Base-by-base conservation (phyloP, 2,329 filamentous ascomycete species). In the Fusarium sp. region DNA sequence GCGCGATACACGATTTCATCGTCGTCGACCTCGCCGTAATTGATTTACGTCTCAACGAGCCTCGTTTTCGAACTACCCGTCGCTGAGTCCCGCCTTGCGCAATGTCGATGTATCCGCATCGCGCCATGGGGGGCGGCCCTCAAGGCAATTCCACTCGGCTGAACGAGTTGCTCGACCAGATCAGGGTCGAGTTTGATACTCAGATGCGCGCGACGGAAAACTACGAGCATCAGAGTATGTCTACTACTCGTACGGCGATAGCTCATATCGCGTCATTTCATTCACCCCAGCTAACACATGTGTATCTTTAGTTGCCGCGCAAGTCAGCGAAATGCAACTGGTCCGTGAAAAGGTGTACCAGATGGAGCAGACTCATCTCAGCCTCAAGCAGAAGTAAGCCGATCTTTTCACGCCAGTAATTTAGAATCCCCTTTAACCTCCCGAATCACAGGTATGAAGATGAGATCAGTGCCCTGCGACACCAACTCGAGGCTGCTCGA, bases 281-380 rank as follows among this genome's bases (percentile, higher is more conserved):
- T 61, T 61, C 25, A 50, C 31, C n/a, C 67, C 57, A 52, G 55
- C 77, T 79, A 79, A 73, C 65, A 65, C 42, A 64, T 52, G 35
- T 55, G 65, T 68, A 69, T 61, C 62, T 77, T 75, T 81, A 98
- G 96, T 98, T 80, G 91, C 93, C 65, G 90, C 91, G 54, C 96
- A 99, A 81, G 92, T 98, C 73, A 92, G 95, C 79, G 96, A 99
- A 84, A 96, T 98, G 88, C 94, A 97, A 80, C 89, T 97, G 79
- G 94, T 99, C 54, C 89, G 95, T 71, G 92, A 95, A 80, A 98
- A 97, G 83, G 94, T 99, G 67, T 98, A 94, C 79, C 90, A 93
- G 76, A 90, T 99, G 81, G 96, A 99, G 82, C 94, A 97, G 80
- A 90, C 92, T 53, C 96, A 98, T 79, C 88, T 95, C 77, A 90